Evolutionary conservation across 1,284 basidiomycete genomes (phyloP), one percentile per base, ranked within the genome.

Genomic region (Boletellus deceptivus): DNA sequence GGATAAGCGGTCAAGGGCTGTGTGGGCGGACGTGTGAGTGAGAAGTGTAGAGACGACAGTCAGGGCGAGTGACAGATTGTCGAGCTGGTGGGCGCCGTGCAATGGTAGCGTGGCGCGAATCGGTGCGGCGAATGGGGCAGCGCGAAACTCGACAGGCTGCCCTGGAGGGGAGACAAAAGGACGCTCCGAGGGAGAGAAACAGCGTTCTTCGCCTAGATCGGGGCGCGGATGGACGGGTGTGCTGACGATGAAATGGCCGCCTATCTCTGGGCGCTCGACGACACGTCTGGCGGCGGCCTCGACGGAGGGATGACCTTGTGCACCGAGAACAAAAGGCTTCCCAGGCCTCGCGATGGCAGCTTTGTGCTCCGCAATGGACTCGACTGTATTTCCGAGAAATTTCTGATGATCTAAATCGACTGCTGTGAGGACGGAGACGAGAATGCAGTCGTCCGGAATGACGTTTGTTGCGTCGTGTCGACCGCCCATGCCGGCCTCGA

Each of bases 401-500:
- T 82, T 80, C 57, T 96, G 92, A 69, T 99, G 96, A 70, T 99
- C 97, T 36, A 97, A 73, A 63, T 93, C 94, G 33, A 99, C 90
- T 2, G 86, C 75, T 0, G 93, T 91, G 31, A 99, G 76, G 16
- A 86, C 86, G 31, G 91, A 93, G 2, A 87, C 84, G 18, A 95
- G 71, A 47, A 93, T 79, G 50, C 78, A 75, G 3, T 80, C 74
- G 42, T 86, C 79, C 0, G 85, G 78, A 14, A 97, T 82, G 46
- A 91, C 80, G 65, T 99, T 99, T 2, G 97, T 99, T 17, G 96
- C 95, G 66, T 99, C 97, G 48, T 89, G 72, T 3, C 83, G 76
- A 0, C 97, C 97, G 0, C 96, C 97, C 84, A 99, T 86, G 0
- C 96, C 97, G 8, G 95, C 96, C 72, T 99, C 96, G 46, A 98